Conservation (phyloP, 1,139 yeast genomes). For the Yamadazyma taylorii region DNA sequence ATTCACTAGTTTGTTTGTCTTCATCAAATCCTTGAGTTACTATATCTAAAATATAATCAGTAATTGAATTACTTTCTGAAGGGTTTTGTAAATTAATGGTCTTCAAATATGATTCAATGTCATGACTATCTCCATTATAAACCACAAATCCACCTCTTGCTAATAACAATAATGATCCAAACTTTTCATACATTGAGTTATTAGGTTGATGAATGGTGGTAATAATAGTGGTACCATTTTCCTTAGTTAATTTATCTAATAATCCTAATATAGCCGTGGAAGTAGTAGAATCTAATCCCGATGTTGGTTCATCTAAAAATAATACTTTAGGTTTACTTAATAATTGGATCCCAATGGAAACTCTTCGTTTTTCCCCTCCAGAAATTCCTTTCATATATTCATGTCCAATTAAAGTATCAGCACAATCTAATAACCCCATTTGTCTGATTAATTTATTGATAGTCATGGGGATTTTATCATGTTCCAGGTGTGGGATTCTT, state of each 20-base stretch:
- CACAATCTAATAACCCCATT: slow-evolving; percentile 76
- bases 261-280: slow-evolving; percentile 69
- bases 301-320: slow-evolving; percentile 84
- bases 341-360: slow-evolving; percentile 78
- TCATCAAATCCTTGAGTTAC: slow-evolving; percentile 51
- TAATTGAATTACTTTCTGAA: slow-evolving; percentile 59
- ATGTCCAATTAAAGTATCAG: slow-evolving; percentile 73
- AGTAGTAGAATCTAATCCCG: slow-evolving; percentile 80
- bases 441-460: slow-evolving; percentile 59
- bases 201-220: slow-evolving; percentile 87
- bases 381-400: slow-evolving; percentile 75
- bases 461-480: slow-evolving; percentile 27
- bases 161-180: slow-evolving; percentile 66
- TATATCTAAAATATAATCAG: slow-evolving; percentile 72
- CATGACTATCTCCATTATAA: slow-evolving; percentile 51
- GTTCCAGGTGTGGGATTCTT: slow-evolving; percentile 48
- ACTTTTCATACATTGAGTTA: slow-evolving; percentile 57
- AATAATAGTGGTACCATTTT: slow-evolving; percentile 67
- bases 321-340: slow-evolving; percentile 70
- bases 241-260: slow-evolving; percentile 52
- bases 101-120: slow-evolving; percentile 45
- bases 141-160: slow-evolving; percentile 75
- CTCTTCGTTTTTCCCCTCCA: slow-evolving; percentile 85
- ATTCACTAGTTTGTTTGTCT: slow-evolving; percentile 26
- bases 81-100: slow-evolving; percentile 56